Evolutionary conservation across 495 filamentous ascomycete genomes (phyloP).

Genomic region (Daldinia vernicosa): DNA sequence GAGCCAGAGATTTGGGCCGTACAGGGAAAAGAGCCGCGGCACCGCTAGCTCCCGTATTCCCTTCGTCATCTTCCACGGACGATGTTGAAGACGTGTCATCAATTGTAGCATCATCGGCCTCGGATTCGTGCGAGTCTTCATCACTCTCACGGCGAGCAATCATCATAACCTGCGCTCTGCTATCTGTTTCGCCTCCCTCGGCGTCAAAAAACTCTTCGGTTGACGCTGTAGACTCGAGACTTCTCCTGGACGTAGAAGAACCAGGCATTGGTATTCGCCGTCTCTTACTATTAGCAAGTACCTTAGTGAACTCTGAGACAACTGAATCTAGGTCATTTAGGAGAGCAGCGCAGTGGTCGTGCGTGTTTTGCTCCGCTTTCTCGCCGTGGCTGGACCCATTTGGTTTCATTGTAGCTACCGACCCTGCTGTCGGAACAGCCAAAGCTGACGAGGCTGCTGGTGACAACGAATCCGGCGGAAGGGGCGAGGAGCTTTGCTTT

Average conservation of each 20-base stretch:
- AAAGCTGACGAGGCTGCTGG: slow-evolving; percentile 64
- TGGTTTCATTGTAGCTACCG: slow-evolving; percentile 43
- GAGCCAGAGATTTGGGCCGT: slow-evolving; percentile 76
- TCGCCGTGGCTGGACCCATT: slow-evolving; percentile 37
- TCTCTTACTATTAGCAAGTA: slow-evolving; percentile 80
- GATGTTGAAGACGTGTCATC: slow-evolving; percentile 69
- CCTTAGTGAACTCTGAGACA: slow-evolving; percentile 78
- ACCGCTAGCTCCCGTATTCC: slow-evolving; percentile 52
- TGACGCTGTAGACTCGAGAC: slow-evolving; percentile 78
- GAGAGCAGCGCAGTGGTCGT: slow-evolving; percentile 81
- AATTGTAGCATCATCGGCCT: slow-evolving; percentile 64
- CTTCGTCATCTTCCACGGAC: slow-evolving; percentile 63
- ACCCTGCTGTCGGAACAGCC: slow-evolving; percentile 63
- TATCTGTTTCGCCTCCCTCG: slow-evolving; percentile 67
- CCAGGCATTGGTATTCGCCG: slow-evolving; percentile 67
- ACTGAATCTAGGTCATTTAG: slow-evolving; percentile 84
- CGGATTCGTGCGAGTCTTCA: slow-evolving; percentile 60
- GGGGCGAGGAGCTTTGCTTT: slow-evolving; percentile 66
- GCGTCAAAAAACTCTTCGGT: slow-evolving; percentile 96
- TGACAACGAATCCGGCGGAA: slow-evolving; percentile 55
- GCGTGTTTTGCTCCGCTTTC: slow-evolving; percentile 67
- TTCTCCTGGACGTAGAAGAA: slow-evolving; percentile 68
- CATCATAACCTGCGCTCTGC: slow-evolving; percentile 72
- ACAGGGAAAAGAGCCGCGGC: slow-evolving; percentile 69
- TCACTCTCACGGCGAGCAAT: slow-evolving; percentile 74